Base-by-base conservation (phyloP, 306 rosid genomes). In the Pyrus pyrifolia region DNA sequence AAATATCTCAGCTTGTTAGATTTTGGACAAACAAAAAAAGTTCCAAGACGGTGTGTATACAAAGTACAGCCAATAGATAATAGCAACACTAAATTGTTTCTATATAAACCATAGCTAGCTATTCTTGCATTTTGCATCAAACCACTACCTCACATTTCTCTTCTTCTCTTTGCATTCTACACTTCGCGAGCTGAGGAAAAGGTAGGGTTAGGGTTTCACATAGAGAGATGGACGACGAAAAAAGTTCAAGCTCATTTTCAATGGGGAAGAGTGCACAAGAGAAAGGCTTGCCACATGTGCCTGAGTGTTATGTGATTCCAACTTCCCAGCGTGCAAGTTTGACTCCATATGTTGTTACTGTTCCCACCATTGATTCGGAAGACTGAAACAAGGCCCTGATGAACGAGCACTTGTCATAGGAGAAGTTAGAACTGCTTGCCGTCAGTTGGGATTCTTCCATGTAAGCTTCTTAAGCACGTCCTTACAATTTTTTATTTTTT, bases 381-480 rank as follows among this genome's bases (percentile, higher is more conserved):
- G 76, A 17, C 74, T 86, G 17, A 79, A 52, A 72, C 63, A 77
- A 22, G 83, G 42, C 51, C 61, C 88, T 27, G 25, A 64, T 27
- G 59, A 76, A 67, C 83, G 84, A 52, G 55, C 74, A 12, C 8
- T n/a, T 23, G 75, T 63, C 31, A 66, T 81, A 22, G 66, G 80
- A 73, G 65, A 78, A 17, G 71, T 87, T 9, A 19, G 79, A 77
- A 49, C 72, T 3, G 84, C 84, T 6, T 87, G 85, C 75, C 84
- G 51, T 51, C 78, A 76, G 11, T 17, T 79, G 10, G 93, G 91
- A 67, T 89, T 87, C 85, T 85, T 89, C 67, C 85, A 87, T 29
- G 88, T 81, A 73, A 73, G 71, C 60, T 0, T 58, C 22, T 6
- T 49, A 49, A 15, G 6, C 55, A 49, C 1, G 21, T 1, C 8